Percentiles rank a stretch among this genome's conserved stretches.
Evolutionary conservation across 805 yeast species (phyloP).

Genomic region (Metschnikowia lochheadii): DNA sequence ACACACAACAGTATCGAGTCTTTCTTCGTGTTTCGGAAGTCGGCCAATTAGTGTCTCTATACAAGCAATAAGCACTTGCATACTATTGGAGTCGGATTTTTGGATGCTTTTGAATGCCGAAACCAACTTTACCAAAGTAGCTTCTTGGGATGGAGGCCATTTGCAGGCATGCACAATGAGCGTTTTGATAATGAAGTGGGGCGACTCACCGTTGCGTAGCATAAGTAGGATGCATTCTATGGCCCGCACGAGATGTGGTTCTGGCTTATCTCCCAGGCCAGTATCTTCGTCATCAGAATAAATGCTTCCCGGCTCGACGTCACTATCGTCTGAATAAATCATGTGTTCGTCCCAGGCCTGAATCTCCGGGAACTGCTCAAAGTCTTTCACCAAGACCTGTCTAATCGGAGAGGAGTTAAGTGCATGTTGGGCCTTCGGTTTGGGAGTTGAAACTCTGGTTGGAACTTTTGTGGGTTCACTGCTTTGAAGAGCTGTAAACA

Average conservation of each 20-base stretch:
- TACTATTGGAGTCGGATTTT: slow-evolving; percentile 16
- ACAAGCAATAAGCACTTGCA: slow-evolving; percentile 19
- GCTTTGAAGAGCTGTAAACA: background rate
- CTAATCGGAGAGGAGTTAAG: slow-evolving; percentile 1
- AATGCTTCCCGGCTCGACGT: slow-evolving; percentile 15
- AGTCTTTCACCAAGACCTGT: background rate
- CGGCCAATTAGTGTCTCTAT: slow-evolving; percentile 21
- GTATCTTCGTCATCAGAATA: slow-evolving; percentile 7
- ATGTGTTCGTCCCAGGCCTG: slow-evolving; percentile 23
- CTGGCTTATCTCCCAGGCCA: background rate
- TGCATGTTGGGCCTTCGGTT: background rate
- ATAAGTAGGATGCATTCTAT: slow-evolving; percentile 10
- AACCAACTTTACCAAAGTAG: slow-evolving; percentile 16
- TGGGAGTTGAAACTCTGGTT: background rate
- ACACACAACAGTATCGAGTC: background rate
- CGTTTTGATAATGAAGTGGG: slow-evolving; percentile 21
- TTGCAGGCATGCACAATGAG: slow-evolving; percentile 22
- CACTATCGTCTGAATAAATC: slow-evolving; percentile 27
- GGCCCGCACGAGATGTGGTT: background rate
- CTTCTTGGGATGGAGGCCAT: slow-evolving; percentile 6
- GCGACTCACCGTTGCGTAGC: slow-evolving; percentile 28
- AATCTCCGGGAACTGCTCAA: background rate
- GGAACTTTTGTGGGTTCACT: background rate
- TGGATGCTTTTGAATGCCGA: slow-evolving; percentile 20
- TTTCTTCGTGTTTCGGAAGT: background rate